These are phyloP conservation scores for Nothomitra cinnamomea DNA, from an alignment of 2,329 filamentous ascomycete genomes.

Conservation along the genomic window DNA sequence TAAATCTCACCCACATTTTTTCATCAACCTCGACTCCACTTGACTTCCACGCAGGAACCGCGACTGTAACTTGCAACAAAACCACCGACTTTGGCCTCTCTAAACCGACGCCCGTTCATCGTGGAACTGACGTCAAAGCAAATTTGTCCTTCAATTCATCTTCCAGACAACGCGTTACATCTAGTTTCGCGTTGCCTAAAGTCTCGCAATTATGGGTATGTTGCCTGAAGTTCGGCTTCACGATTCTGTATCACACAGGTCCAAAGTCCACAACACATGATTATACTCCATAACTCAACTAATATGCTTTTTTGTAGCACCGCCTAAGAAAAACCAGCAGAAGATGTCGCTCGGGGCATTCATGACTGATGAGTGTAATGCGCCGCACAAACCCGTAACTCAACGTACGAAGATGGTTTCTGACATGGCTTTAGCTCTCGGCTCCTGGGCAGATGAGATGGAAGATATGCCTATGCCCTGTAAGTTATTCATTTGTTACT, in stretches of 20 bases:
- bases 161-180: constrained; percentile 15
- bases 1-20: constrained; percentile 3
- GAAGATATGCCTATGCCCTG: constrained; percentile 64
- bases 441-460: constrained; percentile 98
- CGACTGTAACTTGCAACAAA: not conserved
- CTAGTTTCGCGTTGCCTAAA: constrained; percentile 27
- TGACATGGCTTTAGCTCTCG: constrained; percentile 38
- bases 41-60: not conserved
- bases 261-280: constrained; percentile 7
- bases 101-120: not conserved
- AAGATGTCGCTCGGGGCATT: constrained; percentile 98
- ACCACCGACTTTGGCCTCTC: not conserved
- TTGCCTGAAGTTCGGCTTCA: constrained; percentile 9
- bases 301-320: constrained; percentile 37
- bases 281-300: constrained; percentile 19
- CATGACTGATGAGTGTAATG: constrained; percentile 79
- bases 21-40: constrained; percentile 3
- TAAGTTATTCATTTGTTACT: constrained; percentile 30
- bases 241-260: constrained; percentile 8
- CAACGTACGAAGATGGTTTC: not conserved
- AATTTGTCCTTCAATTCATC: not conserved
- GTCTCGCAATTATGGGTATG: constrained; percentile 45
- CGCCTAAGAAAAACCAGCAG: constrained; percentile 82
- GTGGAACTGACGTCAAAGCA: not conserved
- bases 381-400: constrained; percentile 13